Evolutionary conservation across 2,329 filamentous ascomycete genomes (phyloP), one percentile per base, ranked within the genome.

Genomic region (Aspergillus nomiae): DNA sequence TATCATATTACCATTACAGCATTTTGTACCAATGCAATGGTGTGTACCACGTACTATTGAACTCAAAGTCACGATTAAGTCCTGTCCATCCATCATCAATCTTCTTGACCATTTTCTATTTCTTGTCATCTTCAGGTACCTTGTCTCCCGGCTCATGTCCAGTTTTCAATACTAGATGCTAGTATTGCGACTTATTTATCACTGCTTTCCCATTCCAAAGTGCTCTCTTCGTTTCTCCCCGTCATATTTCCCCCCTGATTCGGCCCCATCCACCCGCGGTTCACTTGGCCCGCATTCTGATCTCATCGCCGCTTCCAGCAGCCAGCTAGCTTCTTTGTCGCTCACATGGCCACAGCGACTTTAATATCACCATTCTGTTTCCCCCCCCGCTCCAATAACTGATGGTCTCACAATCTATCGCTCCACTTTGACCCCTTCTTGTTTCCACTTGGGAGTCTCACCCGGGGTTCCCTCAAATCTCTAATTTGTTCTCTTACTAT

Each of bases 331-430:
- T 55, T 54, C 59, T 36, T 61, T 62, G 63, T 69, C 65, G 67
- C 70, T 70, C 72, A 68, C 71, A 74, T 73, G 72, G 73, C 71
- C 71, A 70, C 70, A 67, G 65, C 60, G 63, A 54, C 50, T 65
- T 64, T 62, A 60, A 65, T 66, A 63, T 67, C 65, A 62, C 59
- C 62, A 26, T 60, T 51, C 19, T 19, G 21, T 59, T 59, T 57
- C 34, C 36, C 61, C 55, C 54, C 56, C 62, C 60, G 55, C 64
- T 60, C 54, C 50, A 63, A 41, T 60, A 63, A 63, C 57, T 65
- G 54, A 63, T 59, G 50, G 59, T 54, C 53, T 58, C 51, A 62
- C 61, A 58, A 28, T 53, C 26, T 59, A 45, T 54, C 51, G 28
- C 63, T 51, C 59, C 59, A 59, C 58, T 36, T 60, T 41, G 58